Base-by-base conservation (phyloP, 305 asterid genomes). In the Plantago coronopus region DNA sequence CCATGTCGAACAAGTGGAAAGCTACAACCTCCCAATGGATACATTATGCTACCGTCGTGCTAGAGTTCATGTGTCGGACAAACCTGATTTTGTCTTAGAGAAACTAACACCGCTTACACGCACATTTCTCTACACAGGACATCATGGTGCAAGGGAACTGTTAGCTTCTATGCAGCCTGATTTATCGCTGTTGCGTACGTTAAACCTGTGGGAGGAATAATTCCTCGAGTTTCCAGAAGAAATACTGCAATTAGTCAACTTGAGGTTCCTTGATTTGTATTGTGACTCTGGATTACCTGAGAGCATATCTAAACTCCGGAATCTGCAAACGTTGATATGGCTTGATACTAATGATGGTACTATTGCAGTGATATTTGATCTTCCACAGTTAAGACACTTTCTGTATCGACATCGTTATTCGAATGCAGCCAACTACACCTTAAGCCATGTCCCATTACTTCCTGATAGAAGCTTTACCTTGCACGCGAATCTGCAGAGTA, bases 341-440 rank as follows among this genome's bases (percentile, higher is more conserved):
- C 0, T 0, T 7, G 12, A 2, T 20, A 3, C 20, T 10, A 8
- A 20, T 9, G 21, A 23, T 20, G 3, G 21, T 9, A 7, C 17
- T 9, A 49, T 49, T 27, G 21, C 23, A 20, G 55, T 19, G 20
- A 15, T 19, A 19, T 27, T 49, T 3, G 54, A 48, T 19, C 21
- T 48, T 22, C 55, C 55, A 49, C 55, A 49, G 15, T 49, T 49
- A 18, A 49, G 55, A 49, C 31, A 49, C 31, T 27, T 49, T 7
- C 3, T 47, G 53, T 8, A 47, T 6, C 23, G 17, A 5, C 17
- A 47, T 20, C 23, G 17, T 17, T 47, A 47, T 20, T n/a, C 21
- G 1, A 12, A 23, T 49, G 9, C 17, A 48, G 22, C 22, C 2
- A 6, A 47, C 13, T 47, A 5, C 53, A 27, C 7, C 34, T 27